Evolutionary conservation across 371 early-diverging fungal species (phyloP), one percentile per base, ranked within the genome.

Genomic region (Funneliformis caledonium): DNA sequence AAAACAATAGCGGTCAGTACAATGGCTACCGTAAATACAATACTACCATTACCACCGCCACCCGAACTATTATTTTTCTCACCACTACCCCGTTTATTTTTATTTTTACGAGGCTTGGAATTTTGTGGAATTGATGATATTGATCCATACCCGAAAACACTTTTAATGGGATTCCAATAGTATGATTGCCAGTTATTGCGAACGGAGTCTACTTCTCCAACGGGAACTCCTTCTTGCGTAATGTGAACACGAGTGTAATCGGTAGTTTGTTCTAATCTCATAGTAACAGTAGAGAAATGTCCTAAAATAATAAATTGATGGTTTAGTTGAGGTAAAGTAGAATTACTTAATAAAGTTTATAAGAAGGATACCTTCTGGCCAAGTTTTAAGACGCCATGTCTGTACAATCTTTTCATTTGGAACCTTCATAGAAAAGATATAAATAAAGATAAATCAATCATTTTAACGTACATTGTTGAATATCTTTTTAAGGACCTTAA

Each of bases 131-230:
- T 81, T 80, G 61, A 80, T 78, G 43, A 81, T 72, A 56, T 76
- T 37, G 45, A 82, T 85, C 82, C 86, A 75, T 86, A 95, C 89
- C 98, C 98, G 89, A 97, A 97, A 43, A 95, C 88, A 78, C 88
- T 90, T 86, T 97, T 97, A 86, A 98, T 98, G 70, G 95, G 89
- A 87, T 94, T 92, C 95, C 96, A 97, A 90, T 97, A 98, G 86
- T 96, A 97, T 69, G 90, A 90, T 59, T 89, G 88, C 98, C 98
- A 98, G 88, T 98, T 97, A 52, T 85, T 88, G 82, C 88, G 88
- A 11, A 95, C 94, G 47, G 90, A 86, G 11, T 96, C 96, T 86
- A 93, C 93, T 85, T 97, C 95, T 52, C 94, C 95, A 78, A 96
- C 83, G 10, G 98, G 98, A 42, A 98, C 96, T 43, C 93, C 95